Percentiles rank a stretch among this genome's conserved stretches.
Evolutionary conservation across 345 rosid genomes (phyloP).

Genomic region (Excoecaria agallocha): DNA sequence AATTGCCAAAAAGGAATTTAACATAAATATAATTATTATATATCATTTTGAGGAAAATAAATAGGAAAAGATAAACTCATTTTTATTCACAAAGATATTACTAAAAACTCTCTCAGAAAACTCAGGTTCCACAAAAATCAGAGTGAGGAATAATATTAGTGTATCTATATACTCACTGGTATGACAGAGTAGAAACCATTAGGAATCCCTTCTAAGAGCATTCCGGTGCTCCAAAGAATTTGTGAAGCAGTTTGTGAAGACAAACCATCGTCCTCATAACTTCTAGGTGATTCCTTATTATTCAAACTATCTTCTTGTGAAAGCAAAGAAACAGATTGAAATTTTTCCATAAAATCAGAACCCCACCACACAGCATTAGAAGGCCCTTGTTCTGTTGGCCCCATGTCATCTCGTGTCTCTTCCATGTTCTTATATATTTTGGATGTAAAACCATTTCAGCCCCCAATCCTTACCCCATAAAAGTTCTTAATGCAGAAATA

Average conservation of each 20-base stretch:
- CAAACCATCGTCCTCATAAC: constrained; percentile 57
- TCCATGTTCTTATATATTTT: constrained; percentile 64
- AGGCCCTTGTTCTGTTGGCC: constrained; percentile 67
- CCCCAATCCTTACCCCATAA: constrained; percentile 57
- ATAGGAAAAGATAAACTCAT: neutral
- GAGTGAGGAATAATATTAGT: neutral
- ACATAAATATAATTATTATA: neutral
- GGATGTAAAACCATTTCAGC: constrained; percentile 61
- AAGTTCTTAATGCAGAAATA: constrained; percentile 29
- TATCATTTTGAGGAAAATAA: neutral
- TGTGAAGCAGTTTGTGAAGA: constrained; percentile 74
- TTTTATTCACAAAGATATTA: neutral
- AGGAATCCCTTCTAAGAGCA: constrained; percentile 74
- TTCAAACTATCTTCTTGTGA: constrained; percentile 66
- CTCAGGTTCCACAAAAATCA: neutral
- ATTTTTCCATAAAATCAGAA: constrained; percentile 74
- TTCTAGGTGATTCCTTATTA: constrained; percentile 55
- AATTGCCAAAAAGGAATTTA: neutral
- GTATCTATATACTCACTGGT: constrained; percentile 32
- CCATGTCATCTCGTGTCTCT: constrained; percentile 67
- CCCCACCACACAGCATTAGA: constrained; percentile 80
- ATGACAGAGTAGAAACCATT: constrained; percentile 86
- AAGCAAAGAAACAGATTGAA: constrained; percentile 66
- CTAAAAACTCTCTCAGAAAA: neutral
- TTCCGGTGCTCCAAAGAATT: constrained; percentile 86